Evolutionary conservation across 1,139 yeast species (phyloP).

Genomic region (Hanseniaspora gamundiae): DNA sequence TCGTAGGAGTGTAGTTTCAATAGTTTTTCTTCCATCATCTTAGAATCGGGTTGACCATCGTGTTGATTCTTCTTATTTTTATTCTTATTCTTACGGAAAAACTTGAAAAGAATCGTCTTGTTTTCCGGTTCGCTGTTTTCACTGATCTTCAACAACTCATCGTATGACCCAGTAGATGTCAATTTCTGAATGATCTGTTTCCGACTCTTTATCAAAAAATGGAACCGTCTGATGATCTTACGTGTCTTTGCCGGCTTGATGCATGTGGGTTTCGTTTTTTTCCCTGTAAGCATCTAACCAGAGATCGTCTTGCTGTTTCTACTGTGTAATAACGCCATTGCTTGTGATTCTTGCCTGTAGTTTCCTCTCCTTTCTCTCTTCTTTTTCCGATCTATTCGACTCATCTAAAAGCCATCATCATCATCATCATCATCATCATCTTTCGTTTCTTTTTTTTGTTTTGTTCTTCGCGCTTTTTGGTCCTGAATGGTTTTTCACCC

Average conservation of each 20-base stretch:
- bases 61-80: conserved; percentile 4
- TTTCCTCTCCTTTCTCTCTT: no score
- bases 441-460: not conserved
- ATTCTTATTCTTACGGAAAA: conserved; percentile 7
- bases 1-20: conserved; percentile 9
- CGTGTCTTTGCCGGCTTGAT: conserved; percentile 60
- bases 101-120: conserved; percentile 21
- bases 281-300: conserved; percentile 19
- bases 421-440: not conserved
- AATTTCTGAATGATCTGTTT: conserved; percentile 21
- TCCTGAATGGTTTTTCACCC: not conserved
- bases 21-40: conserved; percentile 12
- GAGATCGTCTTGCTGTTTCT: conserved; percentile 26
- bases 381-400: not conserved
- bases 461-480: no score
- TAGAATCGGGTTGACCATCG: conserved; percentile 1
- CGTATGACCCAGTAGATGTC: not conserved
- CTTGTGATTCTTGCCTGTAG: no score
- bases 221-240: conserved; percentile 56
- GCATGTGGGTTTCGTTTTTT: conserved; percentile 19
- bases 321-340: conserved; percentile 5
- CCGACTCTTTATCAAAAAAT: conserved; percentile 44
- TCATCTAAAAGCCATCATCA: not conserved
- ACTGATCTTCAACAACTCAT: conserved; percentile 18
- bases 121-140: conserved; percentile 18